Conservation (phyloP, 495 filamentous ascomycete species). For the Recurvomyces mirabilis region DNA sequence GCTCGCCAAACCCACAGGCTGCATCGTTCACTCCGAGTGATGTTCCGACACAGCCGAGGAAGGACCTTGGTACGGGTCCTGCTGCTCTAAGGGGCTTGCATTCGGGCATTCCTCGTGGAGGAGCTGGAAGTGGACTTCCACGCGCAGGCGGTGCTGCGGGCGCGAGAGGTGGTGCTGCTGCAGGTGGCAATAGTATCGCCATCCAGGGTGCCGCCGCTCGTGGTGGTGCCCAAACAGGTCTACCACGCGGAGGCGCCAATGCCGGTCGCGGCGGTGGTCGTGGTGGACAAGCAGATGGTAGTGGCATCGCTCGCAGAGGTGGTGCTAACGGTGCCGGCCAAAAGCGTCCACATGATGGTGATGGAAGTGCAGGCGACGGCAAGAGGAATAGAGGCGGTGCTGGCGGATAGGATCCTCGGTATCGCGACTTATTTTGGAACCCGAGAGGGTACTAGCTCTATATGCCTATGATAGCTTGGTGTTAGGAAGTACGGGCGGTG, state of each 20-base stretch:
- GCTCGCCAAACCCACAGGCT: constrained; percentile 14
- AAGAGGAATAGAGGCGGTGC: constrained; percentile 18
- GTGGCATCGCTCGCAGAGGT: constrained; percentile 2
- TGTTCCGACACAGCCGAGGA: background rate
- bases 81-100: constrained; percentile 22
- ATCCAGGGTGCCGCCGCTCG: constrained; percentile 9
- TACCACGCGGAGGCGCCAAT: constrained; percentile 10
- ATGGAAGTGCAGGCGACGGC: constrained; percentile 7
- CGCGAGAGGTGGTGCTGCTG: constrained; percentile 1
- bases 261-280: constrained; percentile 3
- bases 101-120: constrained; percentile 7
- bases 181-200: constrained; percentile 1
- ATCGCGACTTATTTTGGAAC: no score
- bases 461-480: no score
- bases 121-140: constrained; percentile 3
- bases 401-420: no score
- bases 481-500: no score
- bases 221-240: background rate
- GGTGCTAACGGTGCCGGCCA: constrained; percentile 14
- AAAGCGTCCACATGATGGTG: constrained; percentile 17
- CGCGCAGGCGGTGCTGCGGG: constrained; percentile 4
- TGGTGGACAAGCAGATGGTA: no score
- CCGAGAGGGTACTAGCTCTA: no score
- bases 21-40: constrained; percentile 5
- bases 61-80: constrained; percentile 24